A percentile compares a stretch with the other conserved stretches of the same genome.
These are phyloP conservation scores for Phaeosphaeriaceae sp. DNA, from an alignment of 2,329 filamentous ascomycete genomes.

Conservation along the genomic window DNA sequence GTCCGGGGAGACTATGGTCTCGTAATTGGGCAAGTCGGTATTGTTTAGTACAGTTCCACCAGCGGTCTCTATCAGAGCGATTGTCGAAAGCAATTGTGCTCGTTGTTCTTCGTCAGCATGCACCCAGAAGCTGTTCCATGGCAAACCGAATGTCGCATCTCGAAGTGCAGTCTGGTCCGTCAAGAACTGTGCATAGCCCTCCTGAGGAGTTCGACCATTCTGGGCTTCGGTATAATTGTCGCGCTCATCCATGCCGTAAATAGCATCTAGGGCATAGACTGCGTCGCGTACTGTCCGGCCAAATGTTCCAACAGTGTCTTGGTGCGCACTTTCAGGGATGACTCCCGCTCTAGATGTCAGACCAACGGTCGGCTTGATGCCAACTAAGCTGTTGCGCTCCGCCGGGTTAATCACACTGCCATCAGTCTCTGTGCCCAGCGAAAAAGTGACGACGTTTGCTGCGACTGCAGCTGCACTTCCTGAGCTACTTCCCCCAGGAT, in stretches of 20 bases:
- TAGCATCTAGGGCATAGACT: conserved; percentile 69
- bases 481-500: conserved; percentile 71
- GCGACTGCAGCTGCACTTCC: conserved; percentile 71
- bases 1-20: conserved; percentile 67
- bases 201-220: conserved; percentile 59
- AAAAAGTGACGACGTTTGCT: conserved; percentile 68
- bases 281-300: conserved; percentile 74
- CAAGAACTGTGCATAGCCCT: conserved; percentile 66
- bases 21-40: conserved; percentile 70
- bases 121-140: conserved; percentile 75
- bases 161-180: conserved; percentile 61
- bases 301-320: conserved; percentile 74
- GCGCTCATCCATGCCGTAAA: conserved; percentile 67
- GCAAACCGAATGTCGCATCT: conserved; percentile 72
- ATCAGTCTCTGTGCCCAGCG: conserved; percentile 78
- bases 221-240: conserved; percentile 73
- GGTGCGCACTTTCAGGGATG: conserved; percentile 70
- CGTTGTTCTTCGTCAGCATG: conserved; percentile 65
- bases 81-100: conserved; percentile 55
- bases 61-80: conserved; percentile 63
- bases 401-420: conserved; percentile 73
- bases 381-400: conserved; percentile 71
- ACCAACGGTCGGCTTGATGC: conserved; percentile 78
- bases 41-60: conserved; percentile 74
- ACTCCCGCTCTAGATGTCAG: conserved; percentile 66